A percentile compares a stretch with the other conserved stretches of the same genome.
phyloP scores from a whole-genome alignment of 1,284 basidiomycete genomes.

The Irpex sp. region DNA sequence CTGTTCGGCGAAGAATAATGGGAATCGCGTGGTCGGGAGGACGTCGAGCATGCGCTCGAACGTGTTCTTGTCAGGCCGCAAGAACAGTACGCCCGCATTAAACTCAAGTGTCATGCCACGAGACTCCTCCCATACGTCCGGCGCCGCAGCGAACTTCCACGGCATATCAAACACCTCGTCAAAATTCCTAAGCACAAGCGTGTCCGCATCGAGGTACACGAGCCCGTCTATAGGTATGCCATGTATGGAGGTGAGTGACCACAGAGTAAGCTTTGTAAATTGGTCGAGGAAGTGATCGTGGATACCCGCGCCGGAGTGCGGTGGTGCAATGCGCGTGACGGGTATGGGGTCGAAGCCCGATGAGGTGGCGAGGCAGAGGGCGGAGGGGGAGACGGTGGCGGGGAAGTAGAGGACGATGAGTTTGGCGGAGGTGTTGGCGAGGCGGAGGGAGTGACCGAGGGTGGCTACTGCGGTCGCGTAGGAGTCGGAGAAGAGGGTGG shows the following conservation, averaged over 20 bases:
- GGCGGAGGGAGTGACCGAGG: slow-evolving; percentile 35
- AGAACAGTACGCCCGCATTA: slow-evolving; percentile 41
- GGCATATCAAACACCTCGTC: slow-evolving; percentile 43
- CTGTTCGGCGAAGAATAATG: slow-evolving; percentile 37
- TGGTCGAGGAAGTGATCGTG: slow-evolving; percentile 37
- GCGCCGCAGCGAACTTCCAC: slow-evolving; percentile 40
- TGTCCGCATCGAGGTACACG: slow-evolving; percentile 42
- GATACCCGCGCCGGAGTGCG: slow-evolving; percentile 31
- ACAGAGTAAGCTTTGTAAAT: slow-evolving; percentile 42
- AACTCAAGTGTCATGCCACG: slow-evolving; percentile 35
- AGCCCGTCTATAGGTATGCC: slow-evolving; percentile 25
- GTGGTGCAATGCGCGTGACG: slow-evolving; percentile 36
- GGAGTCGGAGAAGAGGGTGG: slow-evolving; percentile 37
- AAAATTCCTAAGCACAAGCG: slow-evolving; percentile 38
- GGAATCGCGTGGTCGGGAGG: slow-evolving; percentile 33
- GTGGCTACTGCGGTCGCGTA: slow-evolving; percentile 37
- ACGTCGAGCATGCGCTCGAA: slow-evolving; percentile 33
- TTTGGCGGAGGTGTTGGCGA: slow-evolving; percentile 30
- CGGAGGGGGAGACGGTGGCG: slow-evolving; percentile 32
- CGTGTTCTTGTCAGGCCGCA: slow-evolving; percentile 30
- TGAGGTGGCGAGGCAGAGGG: slow-evolving; percentile 36
- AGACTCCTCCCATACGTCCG: slow-evolving; percentile 33
- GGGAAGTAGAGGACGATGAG: slow-evolving; percentile 37
- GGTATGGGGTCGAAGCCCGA: slow-evolving; percentile 37
- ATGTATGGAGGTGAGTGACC: slow-evolving; percentile 31